phyloP scores from a whole-genome alignment of 2,329 filamentous ascomycete species.

The Sphaerostilbella broomeana region DNA sequence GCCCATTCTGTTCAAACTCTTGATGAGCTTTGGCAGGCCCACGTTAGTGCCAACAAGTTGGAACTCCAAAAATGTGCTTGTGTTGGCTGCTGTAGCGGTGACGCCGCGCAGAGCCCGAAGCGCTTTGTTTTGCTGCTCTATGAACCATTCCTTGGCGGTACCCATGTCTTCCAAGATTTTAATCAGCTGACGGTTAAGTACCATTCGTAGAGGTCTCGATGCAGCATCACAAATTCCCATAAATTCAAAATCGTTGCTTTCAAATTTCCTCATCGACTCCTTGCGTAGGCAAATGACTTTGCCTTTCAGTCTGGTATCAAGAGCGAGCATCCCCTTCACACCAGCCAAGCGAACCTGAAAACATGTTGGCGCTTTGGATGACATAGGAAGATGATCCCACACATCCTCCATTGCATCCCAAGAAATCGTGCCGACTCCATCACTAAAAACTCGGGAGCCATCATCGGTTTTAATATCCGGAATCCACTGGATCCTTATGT shows the following conservation, averaged over 20 bases:
- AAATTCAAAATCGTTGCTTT: slow-evolving; percentile 44
- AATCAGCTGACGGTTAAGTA: slow-evolving; percentile 73
- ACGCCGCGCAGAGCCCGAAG: slow-evolving; percentile 53
- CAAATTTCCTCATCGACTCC: slow-evolving; percentile 75
- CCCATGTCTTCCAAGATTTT: slow-evolving; percentile 80
- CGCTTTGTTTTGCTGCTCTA: slow-evolving; percentile 56
- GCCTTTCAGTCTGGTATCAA: slow-evolving; percentile 56
- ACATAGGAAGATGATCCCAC: slow-evolving; percentile 46
- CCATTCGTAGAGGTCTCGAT: slow-evolving; percentile 59
- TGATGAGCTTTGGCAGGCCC: slow-evolving; percentile 56
- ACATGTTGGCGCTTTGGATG: slow-evolving; percentile 49
- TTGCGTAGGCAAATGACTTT: slow-evolving; percentile 54
- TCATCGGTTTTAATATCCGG: slow-evolving; percentile 45
- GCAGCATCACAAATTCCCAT: slow-evolving; percentile 69
- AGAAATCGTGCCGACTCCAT: slow-evolving; percentile 73
- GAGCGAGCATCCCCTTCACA: slow-evolving; percentile 70
- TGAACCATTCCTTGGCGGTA: slow-evolving; percentile 52
- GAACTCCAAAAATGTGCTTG: slow-evolving; percentile 57
- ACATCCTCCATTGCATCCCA: slow-evolving; percentile 51
- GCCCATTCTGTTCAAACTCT: slow-evolving; percentile 47
- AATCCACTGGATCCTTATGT: slow-evolving; percentile 31
- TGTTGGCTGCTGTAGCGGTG: slow-evolving; percentile 52
- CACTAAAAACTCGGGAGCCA: slow-evolving; percentile 60
- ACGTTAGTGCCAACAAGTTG: slow-evolving; percentile 56
- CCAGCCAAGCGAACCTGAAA: slow-evolving; percentile 71